Evolutionary conservation across 768 basidiomycete species (phyloP), one percentile per base, ranked within the genome.

Genomic region (Termitomyces bulborhizus): DNA sequence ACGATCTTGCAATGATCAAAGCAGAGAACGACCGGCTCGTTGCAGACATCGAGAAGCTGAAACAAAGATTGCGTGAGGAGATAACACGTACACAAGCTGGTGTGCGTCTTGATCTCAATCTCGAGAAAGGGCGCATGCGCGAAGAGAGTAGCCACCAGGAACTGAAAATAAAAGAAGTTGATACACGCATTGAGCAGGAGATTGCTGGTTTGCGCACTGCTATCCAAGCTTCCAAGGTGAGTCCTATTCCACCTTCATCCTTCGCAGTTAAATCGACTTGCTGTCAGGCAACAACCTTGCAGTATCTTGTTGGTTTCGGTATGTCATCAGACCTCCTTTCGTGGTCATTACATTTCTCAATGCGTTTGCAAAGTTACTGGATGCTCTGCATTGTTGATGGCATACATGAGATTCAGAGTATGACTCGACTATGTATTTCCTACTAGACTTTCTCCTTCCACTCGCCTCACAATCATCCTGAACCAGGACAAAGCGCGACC

Each of bases 151-250:
- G 84, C 61, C 84, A 85, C 40, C 92, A 98, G 64, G 94, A 97
- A 65, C 74, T 95, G 51, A 98, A 98, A 82, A 90, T 98, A 66
- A 93, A 93, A 69, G 96, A 99, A 69, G 94, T 98, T 16, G 96
- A 98, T 64, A 98, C 96, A 3, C 75, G 91, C 66, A 98, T 98
- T 61, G 96, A 99, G 70, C 90, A 91, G 66, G 94, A 98, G 71
- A 96, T 96, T 65, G 92, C 93, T 8, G 84, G 83, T 2, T 68
- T 97, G 51, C 76, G 90, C 53, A 95, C 91, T 1, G 76, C 85
- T 6, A 92, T 93, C 34, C 90, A 93, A 66, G 83, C 88, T 0
- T 89, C 89, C 52, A 93, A 93, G 81, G 89, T 85, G 54, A 34
- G 76, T 57, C 37, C 5, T 8, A 27, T 51, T 9, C 18, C 36